Base-by-base conservation (phyloP, 176 grass and related monocot species). In the Secale cereale region DNA sequence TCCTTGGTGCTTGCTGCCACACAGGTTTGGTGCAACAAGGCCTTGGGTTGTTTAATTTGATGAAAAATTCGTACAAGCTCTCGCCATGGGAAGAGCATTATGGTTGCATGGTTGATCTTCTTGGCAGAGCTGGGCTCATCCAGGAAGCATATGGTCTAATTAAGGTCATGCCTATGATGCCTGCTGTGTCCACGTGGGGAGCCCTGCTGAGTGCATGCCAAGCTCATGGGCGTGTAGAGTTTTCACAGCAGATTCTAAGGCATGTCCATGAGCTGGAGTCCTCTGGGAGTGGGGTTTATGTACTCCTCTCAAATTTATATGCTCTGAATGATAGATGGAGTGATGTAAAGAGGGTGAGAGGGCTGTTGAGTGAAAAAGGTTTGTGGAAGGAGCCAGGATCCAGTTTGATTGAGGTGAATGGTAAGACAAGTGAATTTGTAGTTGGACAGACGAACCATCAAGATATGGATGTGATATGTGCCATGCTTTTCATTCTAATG, bases 71-170 rank as follows among this genome's bases (percentile, higher is more conserved):
- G 8, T 89, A 81, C 56, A 78, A 81, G 59, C 83, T 91, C 54
- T 39, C 11, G 12, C 79, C 79, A 50, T 80, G 75, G 79, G 84
- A 86, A 60, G 88, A 93, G 14, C 88, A 90, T 52, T 88, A 93
- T 32, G 85, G 88, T 76, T 88, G 88, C 91, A 80, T 86, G 82
- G 61, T 83, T 77, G 86, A 90, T 86, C 88, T 93, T 48, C 79
- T 93, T 59, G 78, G 88, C 16, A 88, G 86, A 88, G 82, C 86
- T 84, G 70, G 83, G 70, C 43, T 84, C 52, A 60, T 89, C 23
- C 33, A 81, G 75, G 87, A 94, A 79, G 89, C 84, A 80, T 91
- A 82, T 36, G 70, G 70, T 70, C 33, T 89, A 37, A 79, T 89
- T 27, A 84, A 65, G 46, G 30, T 25, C 30, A 91, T 91, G 89